phyloP scores from a whole-genome alignment of 257 asterid species.

The Misopates orontium region DNA sequence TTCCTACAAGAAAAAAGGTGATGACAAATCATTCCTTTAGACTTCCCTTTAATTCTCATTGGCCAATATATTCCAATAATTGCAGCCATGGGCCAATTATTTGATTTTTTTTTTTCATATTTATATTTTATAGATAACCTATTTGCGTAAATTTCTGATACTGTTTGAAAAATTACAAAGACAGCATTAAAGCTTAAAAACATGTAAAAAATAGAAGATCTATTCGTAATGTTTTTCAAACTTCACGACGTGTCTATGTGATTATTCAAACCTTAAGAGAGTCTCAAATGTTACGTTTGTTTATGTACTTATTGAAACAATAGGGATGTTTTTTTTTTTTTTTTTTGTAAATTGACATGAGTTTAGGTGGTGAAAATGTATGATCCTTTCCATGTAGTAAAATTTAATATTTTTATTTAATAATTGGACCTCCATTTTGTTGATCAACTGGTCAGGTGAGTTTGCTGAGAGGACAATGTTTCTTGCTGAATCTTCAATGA shows the following conservation, averaged over 20 bases:
- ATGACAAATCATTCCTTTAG: neutral
- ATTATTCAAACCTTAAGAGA: no score
- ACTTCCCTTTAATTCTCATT: neutral
- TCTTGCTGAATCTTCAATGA: constrained; percentile 58
- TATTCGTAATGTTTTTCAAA: no score
- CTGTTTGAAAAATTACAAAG: neutral
- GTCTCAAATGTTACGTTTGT: no score
- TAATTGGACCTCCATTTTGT: constrained; percentile 47
- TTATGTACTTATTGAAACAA: no score
- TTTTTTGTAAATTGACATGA: neutral
- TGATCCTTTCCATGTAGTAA: no score
- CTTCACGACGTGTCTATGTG: no score
- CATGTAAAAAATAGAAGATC: neutral
- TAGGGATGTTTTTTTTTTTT: no score
- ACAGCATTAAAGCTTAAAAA: neutral
- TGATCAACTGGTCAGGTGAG: constrained; percentile 46
- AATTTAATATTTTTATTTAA: neutral
- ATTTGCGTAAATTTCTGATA: no score
- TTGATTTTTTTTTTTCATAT: no score
- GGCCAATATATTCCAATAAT: constrained; percentile 29
- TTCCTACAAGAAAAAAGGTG: constrained; percentile 39
- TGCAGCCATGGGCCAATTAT: constrained; percentile 20
- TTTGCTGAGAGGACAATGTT: constrained; percentile 51
- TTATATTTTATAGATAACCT: no score
- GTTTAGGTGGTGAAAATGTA: no score